These are phyloP conservation scores for Physaria fendleri DNA, from an alignment of 345 rosid species.

Conservation along the genomic window DNA sequence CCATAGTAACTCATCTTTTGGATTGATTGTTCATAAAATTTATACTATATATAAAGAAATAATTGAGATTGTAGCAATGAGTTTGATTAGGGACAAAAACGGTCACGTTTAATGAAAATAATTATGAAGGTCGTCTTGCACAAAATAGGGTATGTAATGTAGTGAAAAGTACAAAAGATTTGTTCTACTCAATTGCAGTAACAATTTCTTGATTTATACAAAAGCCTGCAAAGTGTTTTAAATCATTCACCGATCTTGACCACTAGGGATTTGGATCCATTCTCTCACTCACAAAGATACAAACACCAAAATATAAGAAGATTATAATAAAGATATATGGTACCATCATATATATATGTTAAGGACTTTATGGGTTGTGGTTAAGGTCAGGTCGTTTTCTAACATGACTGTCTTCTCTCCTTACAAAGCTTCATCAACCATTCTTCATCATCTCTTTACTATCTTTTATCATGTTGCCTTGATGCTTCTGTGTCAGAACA, in stretches of 20 bases:
- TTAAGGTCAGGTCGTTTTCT: conserved; percentile 37
- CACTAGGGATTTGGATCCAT: conserved; percentile 18
- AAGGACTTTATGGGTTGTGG: conserved; percentile 31
- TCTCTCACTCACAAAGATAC: conserved; percentile 7
- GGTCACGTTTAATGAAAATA: neutral
- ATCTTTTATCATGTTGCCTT: conserved; percentile 31
- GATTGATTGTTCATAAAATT: neutral
- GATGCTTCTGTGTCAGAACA: conserved; percentile 31
- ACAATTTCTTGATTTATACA: conserved; percentile 32
- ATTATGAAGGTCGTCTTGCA: conserved; percentile 29
- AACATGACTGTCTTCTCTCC: conserved; percentile 35
- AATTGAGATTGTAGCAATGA: neutral
- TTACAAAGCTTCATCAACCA: conserved; percentile 30
- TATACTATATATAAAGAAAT: neutral
- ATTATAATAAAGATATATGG: conserved; percentile 20
- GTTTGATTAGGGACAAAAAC: conserved; percentile 10
- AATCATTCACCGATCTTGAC: conserved; percentile 32
- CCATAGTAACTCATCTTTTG: neutral
- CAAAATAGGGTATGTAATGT: conserved; percentile 22
- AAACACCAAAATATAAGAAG: conserved; percentile 13
- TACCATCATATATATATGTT: conserved; percentile 16
- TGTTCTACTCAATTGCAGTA: conserved; percentile 28
- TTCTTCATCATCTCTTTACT: conserved; percentile 29
- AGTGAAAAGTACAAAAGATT: conserved; percentile 26
- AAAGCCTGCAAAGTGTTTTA: conserved; percentile 33